Conservation (phyloP, 805 yeast genomes). For the Metschnikowia gelsemii region DNA sequence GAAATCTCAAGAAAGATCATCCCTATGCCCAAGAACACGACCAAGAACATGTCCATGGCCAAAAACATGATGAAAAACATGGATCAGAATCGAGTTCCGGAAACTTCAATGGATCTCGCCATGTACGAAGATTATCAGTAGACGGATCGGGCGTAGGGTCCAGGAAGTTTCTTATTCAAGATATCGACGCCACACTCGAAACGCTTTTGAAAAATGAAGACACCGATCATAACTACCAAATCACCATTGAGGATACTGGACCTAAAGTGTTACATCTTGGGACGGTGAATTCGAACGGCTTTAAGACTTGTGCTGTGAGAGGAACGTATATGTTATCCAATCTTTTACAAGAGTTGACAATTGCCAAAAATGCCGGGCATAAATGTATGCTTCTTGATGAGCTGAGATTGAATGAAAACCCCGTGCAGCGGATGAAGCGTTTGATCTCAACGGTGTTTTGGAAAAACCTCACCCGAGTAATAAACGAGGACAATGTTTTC, state of each 20-base stretch:
- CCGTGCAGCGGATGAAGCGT: constrained; percentile 73
- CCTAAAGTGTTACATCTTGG: constrained; percentile 80
- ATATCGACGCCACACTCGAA: constrained; percentile 69
- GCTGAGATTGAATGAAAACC: constrained; percentile 80
- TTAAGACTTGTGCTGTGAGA: constrained; percentile 64
- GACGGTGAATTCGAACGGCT: constrained; percentile 84
- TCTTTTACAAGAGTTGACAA: constrained; percentile 81
- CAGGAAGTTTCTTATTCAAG: constrained; percentile 64
- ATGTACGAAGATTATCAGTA: constrained; percentile 6
- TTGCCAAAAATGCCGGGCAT: constrained; percentile 79
- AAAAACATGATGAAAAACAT: too few species aligned
- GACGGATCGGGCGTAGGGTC: constrained; percentile 23
- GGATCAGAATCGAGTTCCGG: too few species aligned
- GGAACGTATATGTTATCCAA: constrained; percentile 91
- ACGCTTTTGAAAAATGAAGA: constrained; percentile 75
- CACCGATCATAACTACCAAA: constrained; percentile 81
- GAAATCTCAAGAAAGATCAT: background rate
- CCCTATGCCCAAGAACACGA: background rate
- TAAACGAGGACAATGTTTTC: constrained; percentile 60
- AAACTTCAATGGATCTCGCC: too few species aligned
- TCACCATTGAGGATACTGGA: constrained; percentile 81
- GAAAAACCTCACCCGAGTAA: constrained; percentile 70
- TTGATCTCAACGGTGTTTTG: constrained; percentile 77
- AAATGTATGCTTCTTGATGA: constrained; percentile 79
- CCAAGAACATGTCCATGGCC: too few species aligned